Conservation (phyloP, 352 stramenopile genomes). For the Nothophytophthora sp. region DNA sequence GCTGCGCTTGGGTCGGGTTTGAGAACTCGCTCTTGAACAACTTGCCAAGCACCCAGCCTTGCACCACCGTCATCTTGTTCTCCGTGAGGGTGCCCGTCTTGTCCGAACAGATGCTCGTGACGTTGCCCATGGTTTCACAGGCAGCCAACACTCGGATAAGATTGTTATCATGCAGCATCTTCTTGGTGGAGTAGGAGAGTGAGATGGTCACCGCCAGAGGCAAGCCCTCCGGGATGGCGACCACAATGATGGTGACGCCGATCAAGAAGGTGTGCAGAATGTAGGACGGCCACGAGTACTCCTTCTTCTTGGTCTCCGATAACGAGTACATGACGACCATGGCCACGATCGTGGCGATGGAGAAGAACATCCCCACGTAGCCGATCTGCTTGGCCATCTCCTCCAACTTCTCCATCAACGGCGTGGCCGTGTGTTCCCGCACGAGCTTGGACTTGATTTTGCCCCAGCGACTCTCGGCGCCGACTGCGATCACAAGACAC, state of each 20-base stretch:
- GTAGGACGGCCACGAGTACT: constrained; percentile 40
- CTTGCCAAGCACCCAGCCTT: constrained; percentile 46
- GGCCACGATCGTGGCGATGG: constrained; percentile 29
- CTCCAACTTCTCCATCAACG: constrained; percentile 93
- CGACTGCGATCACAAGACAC: constrained; percentile 85
- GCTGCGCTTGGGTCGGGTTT: constrained; percentile 6
- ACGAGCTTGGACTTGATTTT: constrained; percentile 93
- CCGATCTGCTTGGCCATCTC: constrained; percentile 91
- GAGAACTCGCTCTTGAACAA: constrained; percentile 52
- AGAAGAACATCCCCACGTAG: constrained; percentile 85
- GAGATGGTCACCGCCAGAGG: constrained; percentile 81
- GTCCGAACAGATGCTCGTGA: constrained; percentile 94
- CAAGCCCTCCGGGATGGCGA: constrained; percentile 83
- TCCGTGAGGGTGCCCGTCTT: constrained; percentile 93
- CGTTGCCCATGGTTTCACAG: constrained; percentile 88
- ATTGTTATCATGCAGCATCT: constrained; percentile 79
- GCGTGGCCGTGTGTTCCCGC: constrained; percentile 85
- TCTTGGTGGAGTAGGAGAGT: constrained; percentile 71
- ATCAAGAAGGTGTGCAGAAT: constrained; percentile 67
- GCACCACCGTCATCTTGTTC: constrained; percentile 94
- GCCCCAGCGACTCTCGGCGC: constrained; percentile 81
- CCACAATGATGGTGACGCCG: constrained; percentile 61
- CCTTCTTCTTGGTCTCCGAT: constrained; percentile 27
- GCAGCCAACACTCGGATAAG: constrained; percentile 67
- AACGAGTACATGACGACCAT: constrained; percentile 30